Base-by-base conservation (phyloP, 1,284 basidiomycete genomes). In the Papiliotrema nemorosa region DNA sequence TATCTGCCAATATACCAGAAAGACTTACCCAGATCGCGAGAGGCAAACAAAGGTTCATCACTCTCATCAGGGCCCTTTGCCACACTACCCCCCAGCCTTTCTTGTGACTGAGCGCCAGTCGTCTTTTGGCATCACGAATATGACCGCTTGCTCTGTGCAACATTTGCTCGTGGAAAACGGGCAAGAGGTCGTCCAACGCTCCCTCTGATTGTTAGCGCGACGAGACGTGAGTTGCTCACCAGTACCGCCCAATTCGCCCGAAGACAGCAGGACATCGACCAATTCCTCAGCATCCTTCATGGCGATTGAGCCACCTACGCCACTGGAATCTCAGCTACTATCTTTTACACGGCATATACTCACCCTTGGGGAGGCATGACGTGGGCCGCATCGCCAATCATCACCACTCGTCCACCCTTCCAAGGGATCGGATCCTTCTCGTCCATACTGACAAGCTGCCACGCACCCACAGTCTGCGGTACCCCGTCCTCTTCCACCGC, bases 311-410 rank as follows among this genome's bases (percentile, higher is more conserved):
- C 33, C 43, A 3, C 49, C 49, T 18, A 31, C 49, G 27, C 49
- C 49, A 10, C 49, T 51, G 44, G 6, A 37, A 25, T n/a, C 18
- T 16, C 29, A 26, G 27, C 10, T 20, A 14, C 12, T 14, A 49
- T 9, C 9, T 14, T 24, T 10, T 5, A n/a, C 7, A 7, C 13
- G 34, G 13, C 20, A 44, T 14, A 18, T n/a, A 55, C 57, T 49
- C 37, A 58, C 57, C 38, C 53, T 18, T 47, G 51, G 9, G 57
- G 54, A 3, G 54, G 57, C 49, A 58, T 54, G 6, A 37, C 44
- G 37, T 58, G 57, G 20, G 43, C 49, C 12, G 54, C 47, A 51
- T 58, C 57, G 3, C 57, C 53, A 24, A 55, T 49, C 27, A 58
- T 31, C 2, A 58, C 42, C 6, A 49, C 25, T 26, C 44, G 47